phyloP scores from a whole-genome alignment of 176 grass and related monocot genomes.

The Pontederia paniculata region DNA sequence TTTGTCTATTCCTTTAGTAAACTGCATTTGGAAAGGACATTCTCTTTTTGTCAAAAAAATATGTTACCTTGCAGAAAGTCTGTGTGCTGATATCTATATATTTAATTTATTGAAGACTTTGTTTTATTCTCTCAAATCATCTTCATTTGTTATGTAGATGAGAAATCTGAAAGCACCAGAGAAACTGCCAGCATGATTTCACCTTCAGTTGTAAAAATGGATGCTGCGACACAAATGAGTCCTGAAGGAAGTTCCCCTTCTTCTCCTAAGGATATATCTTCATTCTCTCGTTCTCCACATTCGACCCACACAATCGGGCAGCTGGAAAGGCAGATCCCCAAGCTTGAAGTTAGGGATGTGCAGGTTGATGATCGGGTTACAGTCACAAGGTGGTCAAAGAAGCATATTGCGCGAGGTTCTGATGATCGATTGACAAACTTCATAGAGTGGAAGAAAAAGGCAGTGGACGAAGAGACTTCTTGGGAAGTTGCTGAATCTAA shows the following conservation, averaged over 20 bases:
- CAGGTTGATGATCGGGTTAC: conserved; percentile 68
- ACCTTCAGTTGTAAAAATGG: conserved; percentile 36
- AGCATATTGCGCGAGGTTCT: conserved; percentile 38
- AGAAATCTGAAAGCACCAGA: conserved; percentile 38
- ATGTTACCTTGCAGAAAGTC: no score
- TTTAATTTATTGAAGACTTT: no score
- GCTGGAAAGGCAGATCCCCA: conserved; percentile 42
- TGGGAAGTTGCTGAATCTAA: conserved; percentile 50
- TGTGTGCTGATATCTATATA: no score
- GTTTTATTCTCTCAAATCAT: no score
- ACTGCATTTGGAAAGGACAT: no score
- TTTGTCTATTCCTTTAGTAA: no score
- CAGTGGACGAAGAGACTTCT: conserved; percentile 24
- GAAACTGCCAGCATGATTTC: conserved; percentile 15
- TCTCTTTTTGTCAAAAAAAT: no score
- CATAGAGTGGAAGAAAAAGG: conserved; percentile 68
- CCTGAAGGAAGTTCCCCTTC: conserved; percentile 50
- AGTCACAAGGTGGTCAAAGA: conserved; percentile 78
- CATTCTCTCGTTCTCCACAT: conserved; percentile 21
- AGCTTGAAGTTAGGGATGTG: conserved; percentile 73
- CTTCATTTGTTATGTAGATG: conserved; percentile 35
- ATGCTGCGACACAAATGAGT: conserved; percentile 76
- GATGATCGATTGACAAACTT: conserved; percentile 48
- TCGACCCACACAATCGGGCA: conserved; percentile 34
- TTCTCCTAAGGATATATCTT: conserved; percentile 39